Percentiles rank a stretch among this genome's conserved stretches.
These are phyloP conservation scores for Puccinia coronata DNA, from an alignment of 1,284 basidiomycete species.

Conservation along the genomic window DNA sequence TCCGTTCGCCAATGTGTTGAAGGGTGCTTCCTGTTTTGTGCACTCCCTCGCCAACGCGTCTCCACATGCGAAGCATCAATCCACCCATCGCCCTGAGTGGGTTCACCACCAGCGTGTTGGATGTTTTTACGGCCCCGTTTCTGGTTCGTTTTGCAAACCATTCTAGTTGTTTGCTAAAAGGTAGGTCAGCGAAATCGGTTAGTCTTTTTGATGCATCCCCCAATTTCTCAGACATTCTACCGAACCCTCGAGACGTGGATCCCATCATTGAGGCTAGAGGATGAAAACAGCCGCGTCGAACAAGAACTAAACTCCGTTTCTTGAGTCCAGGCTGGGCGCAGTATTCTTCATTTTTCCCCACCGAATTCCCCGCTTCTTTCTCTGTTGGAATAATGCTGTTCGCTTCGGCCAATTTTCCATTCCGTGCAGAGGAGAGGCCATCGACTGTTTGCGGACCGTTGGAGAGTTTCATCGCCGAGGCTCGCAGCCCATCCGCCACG, in stretches of 20 bases:
- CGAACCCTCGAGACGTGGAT: too few species aligned
- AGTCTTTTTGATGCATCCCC: background rate
- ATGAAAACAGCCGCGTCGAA: constrained; percentile 12
- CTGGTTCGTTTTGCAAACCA: background rate
- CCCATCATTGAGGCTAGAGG: background rate
- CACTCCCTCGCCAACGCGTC: constrained; percentile 16
- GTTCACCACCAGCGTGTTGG: too few species aligned
- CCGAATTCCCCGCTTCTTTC: background rate
- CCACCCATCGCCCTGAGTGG: background rate
- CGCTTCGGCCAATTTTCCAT: background rate
- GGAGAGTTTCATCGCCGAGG: background rate
- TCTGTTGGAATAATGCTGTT: background rate
- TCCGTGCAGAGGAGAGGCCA: background rate
- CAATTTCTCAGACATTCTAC: background rate
- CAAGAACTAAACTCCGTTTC: background rate
- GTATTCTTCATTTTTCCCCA: background rate
- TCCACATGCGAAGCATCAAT: background rate
- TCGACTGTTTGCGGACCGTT: background rate
- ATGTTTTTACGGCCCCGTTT: background rate
- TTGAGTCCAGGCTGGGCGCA: background rate
- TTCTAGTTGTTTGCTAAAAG: background rate
- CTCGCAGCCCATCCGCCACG: background rate
- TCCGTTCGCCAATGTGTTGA: constrained; percentile 2
- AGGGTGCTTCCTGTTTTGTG: constrained; percentile 12
- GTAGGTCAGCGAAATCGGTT: constrained; percentile 4